These are phyloP conservation scores for Umbelopsis sp. DNA, from an alignment of 371 early-diverging fungal genomes.

Conservation along the genomic window DNA sequence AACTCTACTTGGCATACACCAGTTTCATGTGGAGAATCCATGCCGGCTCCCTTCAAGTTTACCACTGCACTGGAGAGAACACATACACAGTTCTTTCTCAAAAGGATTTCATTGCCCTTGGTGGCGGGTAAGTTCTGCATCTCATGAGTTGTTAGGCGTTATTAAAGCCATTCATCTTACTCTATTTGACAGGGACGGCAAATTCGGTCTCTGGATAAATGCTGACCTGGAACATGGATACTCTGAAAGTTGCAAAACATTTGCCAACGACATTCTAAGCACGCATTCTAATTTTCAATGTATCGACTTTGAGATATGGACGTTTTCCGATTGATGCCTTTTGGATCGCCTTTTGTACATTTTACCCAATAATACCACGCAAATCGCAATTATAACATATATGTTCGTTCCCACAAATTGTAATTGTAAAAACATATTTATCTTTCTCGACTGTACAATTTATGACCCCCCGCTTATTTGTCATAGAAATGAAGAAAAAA, in stretches of 20 bases:
- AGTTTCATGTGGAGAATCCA: not conserved
- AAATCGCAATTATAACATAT: no score
- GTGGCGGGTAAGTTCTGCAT: not conserved
- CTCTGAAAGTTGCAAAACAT: not conserved
- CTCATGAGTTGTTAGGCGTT: no score
- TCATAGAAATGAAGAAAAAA: constrained; percentile 11
- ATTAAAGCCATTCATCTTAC: not conserved
- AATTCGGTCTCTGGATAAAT: constrained; percentile 7
- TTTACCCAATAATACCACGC: not conserved
- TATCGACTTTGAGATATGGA: constrained; percentile 6
- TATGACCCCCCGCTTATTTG: constrained; percentile 6
- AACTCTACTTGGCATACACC: not conserved
- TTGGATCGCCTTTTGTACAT: not conserved
- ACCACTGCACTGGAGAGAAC: not conserved
- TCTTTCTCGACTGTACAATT: constrained; percentile 13
- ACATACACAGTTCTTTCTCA: not conserved
- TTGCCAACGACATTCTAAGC: constrained; percentile 5
- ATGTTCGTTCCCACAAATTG: not conserved
- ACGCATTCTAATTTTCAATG: not conserved
- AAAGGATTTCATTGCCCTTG: not conserved
- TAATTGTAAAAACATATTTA: constrained; percentile 7
- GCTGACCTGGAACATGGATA: constrained; percentile 14
- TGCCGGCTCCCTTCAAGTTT: not conserved
- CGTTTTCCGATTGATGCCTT: not conserved
- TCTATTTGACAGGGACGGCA: not conserved